Percentiles rank a stretch among this genome's conserved stretches.
Evolutionary conservation across 1,139 yeast species (phyloP).

Genomic region (Yamadazyma diospyri): DNA sequence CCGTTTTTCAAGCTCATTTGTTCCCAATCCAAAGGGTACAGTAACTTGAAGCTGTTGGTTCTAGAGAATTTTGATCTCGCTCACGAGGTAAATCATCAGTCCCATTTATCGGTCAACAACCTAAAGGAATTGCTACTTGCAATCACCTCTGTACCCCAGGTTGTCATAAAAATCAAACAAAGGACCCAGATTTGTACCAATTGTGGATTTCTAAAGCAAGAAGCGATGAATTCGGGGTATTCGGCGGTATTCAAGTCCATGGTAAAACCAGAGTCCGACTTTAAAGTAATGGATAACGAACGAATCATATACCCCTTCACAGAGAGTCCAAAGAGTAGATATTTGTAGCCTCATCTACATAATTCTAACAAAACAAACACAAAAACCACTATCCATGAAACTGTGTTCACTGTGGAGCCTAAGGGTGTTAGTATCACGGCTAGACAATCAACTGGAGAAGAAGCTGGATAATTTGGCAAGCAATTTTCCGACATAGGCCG

Average conservation of each 20-base stretch:
- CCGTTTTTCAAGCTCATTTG: slow-evolving; percentile 43
- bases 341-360: background rate
- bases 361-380: background rate
- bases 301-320: background rate
- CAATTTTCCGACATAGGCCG: slow-evolving; percentile 9
- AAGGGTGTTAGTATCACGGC: background rate
- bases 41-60: slow-evolving; percentile 21
- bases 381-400: background rate
- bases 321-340: background rate
- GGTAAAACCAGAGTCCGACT: no score
- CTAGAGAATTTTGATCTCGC: slow-evolving; percentile 35
- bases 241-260: slow-evolving; percentile 1
- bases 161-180: slow-evolving; percentile 16
- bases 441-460: slow-evolving; percentile 4
- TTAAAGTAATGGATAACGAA: slow-evolving; percentile 8
- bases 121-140: slow-evolving; percentile 27
- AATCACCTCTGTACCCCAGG: slow-evolving; percentile 25
- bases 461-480: slow-evolving; percentile 9
- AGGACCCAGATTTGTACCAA: slow-evolving; percentile 27
- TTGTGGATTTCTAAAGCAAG: slow-evolving; percentile 26
- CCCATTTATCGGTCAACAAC: slow-evolving; percentile 20
- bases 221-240: background rate
- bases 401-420: background rate
- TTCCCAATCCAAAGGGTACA: slow-evolving; percentile 17
- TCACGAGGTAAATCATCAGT: slow-evolving; percentile 17